Evolutionary conservation across 495 filamentous ascomycete genomes (phyloP).

Genomic region (Durotheca rogersii): DNA sequence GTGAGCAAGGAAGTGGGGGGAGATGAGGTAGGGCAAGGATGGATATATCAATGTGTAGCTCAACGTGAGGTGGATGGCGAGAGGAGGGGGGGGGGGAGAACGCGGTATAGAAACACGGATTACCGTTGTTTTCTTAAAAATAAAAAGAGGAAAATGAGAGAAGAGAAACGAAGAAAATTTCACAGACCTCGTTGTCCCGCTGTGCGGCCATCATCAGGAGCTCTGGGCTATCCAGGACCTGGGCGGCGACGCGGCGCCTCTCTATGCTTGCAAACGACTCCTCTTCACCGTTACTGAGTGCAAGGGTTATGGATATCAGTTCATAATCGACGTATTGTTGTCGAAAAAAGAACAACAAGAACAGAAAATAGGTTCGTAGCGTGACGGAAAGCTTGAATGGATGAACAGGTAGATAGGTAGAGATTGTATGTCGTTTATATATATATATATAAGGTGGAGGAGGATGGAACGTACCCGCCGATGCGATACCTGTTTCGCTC

Average conservation of each 20-base stretch:
- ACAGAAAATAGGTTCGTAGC: too few relatives aligned
- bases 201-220: conserved; percentile 55
- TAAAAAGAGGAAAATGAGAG: conserved; percentile 1
- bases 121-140: neutral
- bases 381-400: too few relatives aligned
- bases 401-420: neutral
- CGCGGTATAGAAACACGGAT: neutral
- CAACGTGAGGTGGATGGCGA: conserved; percentile 2
- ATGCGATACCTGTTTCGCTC: conserved; percentile 6
- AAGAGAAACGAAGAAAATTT: neutral
- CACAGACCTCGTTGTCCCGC: conserved; percentile 46
- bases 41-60: conserved; percentile 1
- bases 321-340: too few relatives aligned
- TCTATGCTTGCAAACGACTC: conserved; percentile 37
- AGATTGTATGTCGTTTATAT: too few relatives aligned
- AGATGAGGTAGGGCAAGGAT: neutral
- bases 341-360: too few relatives aligned
- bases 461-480: conserved; percentile 8
- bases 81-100: neutral
- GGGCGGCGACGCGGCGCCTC: conserved; percentile 43
- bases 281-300: conserved; percentile 1
- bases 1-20: neutral
- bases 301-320: neutral
- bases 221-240: conserved; percentile 52
- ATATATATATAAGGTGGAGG: neutral